A percentile compares a stretch with the other conserved stretches of the same genome.
Evolutionary conservation across 345 rosid genomes (phyloP).

Genomic region (Mallotus nudiflorus): DNA sequence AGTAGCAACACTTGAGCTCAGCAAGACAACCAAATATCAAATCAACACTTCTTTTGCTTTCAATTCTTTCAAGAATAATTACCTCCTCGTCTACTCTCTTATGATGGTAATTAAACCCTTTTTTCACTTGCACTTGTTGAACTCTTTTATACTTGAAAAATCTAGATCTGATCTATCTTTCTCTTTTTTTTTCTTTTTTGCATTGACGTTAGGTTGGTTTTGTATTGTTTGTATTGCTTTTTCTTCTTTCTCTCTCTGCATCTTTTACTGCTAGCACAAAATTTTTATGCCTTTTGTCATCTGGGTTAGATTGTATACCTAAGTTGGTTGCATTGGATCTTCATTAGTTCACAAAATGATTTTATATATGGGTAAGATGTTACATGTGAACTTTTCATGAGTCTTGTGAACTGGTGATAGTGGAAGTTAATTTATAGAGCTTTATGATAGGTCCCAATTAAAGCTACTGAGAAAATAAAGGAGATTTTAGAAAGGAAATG

Average conservation of each 20-base stretch:
- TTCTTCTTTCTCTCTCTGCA: too few relatives aligned
- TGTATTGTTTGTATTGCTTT: too few relatives aligned
- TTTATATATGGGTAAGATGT: too few relatives aligned
- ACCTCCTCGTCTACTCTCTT: slow-evolving; percentile 83
- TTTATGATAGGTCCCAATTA: too few relatives aligned
- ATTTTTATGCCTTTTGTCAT: neutral
- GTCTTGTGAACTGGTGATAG: too few relatives aligned
- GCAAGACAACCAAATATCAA: slow-evolving; percentile 69
- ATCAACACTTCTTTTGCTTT: slow-evolving; percentile 73
- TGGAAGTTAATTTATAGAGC: too few relatives aligned
- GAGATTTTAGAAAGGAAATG: too few relatives aligned
- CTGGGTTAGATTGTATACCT: neutral
- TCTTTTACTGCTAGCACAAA: too few relatives aligned
- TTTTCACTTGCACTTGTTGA: neutral
- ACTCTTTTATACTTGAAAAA: neutral
- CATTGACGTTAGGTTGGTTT: too few relatives aligned
- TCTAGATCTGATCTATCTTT: neutral
- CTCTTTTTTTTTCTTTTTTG: neutral
- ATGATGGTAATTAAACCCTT: slow-evolving; percentile 78
- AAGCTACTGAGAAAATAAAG: too few relatives aligned
- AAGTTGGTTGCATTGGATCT: neutral
- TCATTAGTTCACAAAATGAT: too few relatives aligned
- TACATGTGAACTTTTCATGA: too few relatives aligned
- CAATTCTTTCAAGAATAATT: slow-evolving; percentile 84
- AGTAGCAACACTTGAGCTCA: slow-evolving; percentile 68